Evolutionary conservation across 306 rosid genomes (phyloP), one percentile per base, ranked within the genome.

Genomic region (Castanea crenata): DNA sequence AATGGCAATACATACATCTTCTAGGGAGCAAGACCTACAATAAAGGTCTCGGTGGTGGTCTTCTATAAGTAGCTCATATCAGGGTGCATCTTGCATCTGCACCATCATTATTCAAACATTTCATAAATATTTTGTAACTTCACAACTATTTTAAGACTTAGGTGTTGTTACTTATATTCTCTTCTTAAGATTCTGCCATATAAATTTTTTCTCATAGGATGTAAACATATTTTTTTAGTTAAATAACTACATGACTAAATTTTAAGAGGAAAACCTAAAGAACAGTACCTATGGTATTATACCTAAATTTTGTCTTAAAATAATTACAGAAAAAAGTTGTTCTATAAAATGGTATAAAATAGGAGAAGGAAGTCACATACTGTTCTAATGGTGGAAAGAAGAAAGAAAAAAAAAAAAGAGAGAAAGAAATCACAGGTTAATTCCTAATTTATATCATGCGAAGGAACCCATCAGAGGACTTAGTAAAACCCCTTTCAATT

Each of bases 1-100:
- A 32, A 32, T 32, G 5, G 35, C 1, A 35, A 68, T 11, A 58
- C 87, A 3, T 76, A 88, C 91, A 70, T 15, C 46, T 79, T 83
- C 73, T 68, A 77, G 1, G 97, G 85, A 51, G 88, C 91, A 44
- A 92, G 86, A 9, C 96, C 92, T 80, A 88, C 31, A 0, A 91
- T 69, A 34, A 23, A 23, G 23, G 23, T 23, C 23, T 23, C 23
- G 23, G 23, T 23, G 23, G 23, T 23, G 23, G 23, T 23, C 23
- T 23, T 23, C 23, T 23, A 23, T 23, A 23, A 23, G 23, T 23
- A 23, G 23, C 23, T 23, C 23, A 23, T 23, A 23, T 23, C 23
- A 23, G 23, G 23, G 23, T 23, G 1, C 23, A 23, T 23, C 23
- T 23, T 23, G 23, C 23, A 23, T 23, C 23, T 90, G 79, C 79